Evolutionary conservation across 2,329 filamentous ascomycete species (phyloP).

Genomic region (Graphium sp.): DNA sequence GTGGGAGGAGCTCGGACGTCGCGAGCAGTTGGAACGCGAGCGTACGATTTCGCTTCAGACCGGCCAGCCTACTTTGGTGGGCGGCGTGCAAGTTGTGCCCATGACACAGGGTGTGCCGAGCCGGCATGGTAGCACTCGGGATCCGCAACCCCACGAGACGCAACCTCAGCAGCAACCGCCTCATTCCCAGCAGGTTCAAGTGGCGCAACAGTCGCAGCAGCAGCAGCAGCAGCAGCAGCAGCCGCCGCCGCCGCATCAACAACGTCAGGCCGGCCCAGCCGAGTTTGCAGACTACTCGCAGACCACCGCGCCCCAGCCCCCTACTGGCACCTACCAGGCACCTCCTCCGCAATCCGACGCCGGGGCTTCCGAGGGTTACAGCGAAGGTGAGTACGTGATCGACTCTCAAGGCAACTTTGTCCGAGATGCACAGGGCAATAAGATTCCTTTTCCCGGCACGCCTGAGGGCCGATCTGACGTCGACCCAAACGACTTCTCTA

Average conservation of each 20-base stretch:
- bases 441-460: slow-evolving; percentile 38
- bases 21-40: slow-evolving; percentile 86
- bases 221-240: slow-evolving; percentile 2
- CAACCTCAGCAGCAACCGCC: too few species aligned
- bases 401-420: slow-evolving; percentile 44
- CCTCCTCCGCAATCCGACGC: slow-evolving; percentile 44
- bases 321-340: too few species aligned
- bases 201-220: too few species aligned
- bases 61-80: slow-evolving; percentile 76
- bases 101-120: slow-evolving; percentile 57
- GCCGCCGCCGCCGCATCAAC: neutral
- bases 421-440: slow-evolving; percentile 42
- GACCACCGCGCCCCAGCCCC: too few species aligned
- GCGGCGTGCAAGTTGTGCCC: slow-evolving; percentile 87
- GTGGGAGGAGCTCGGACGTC: slow-evolving; percentile 89
- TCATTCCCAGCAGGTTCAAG: too few species aligned
- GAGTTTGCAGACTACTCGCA: too few species aligned
- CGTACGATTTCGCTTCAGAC: slow-evolving; percentile 71
- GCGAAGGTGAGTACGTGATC: slow-evolving; percentile 56
- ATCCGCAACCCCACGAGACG: slow-evolving; percentile 9
- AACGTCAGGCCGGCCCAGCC: slow-evolving; percentile 5
- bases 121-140: slow-evolving; percentile 28
- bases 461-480: too few species aligned
- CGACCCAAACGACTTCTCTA: too few species aligned
- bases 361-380: too few species aligned